Base-by-base conservation (phyloP, 352 stramenopile species). In the Globisporangium barbulae region DNA sequence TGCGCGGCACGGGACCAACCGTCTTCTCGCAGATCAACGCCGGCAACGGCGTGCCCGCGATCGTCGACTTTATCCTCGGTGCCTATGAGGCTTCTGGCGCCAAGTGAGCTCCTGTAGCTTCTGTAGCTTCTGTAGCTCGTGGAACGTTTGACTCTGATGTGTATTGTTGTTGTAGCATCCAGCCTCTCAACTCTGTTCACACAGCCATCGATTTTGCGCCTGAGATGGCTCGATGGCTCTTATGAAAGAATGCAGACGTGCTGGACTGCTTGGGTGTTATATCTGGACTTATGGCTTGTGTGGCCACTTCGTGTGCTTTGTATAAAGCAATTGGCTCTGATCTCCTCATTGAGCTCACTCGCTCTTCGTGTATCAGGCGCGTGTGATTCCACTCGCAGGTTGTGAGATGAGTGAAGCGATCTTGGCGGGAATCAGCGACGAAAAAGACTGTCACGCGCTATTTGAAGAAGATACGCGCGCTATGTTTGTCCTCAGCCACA, bases 11-110 rank as follows among this genome's bases (percentile, higher is more conserved):
- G 2, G 97, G 96, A 21, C 96, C 97, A 12, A 98, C 93, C 2
- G 78, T 99, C 13, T 98, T 99, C 75, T 89, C 94, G 57, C 96
- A 98, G 68, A 97, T 99, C 50, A 98, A 97, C 67, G 78, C 97
- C 53, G 86, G 87, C 63, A 79, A 82, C 19, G 91, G 91, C 31
- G 78, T 99, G 17, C 56, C 87, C 22, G 88, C 97, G 41, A 98
- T 99, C 68, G 78, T 97, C 64, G 61, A 86, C 31, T 76, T 94
- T 63, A 82, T 98, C 50, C n/a, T 82, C 39, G 35, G 33, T 21
- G 65, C 67, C 21, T 82, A 67, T 65, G 68, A 79, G 19, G 69
- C 69, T 5, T 75, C 57, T 17, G 66, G 73, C 19, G 63, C 71
- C 68, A 80, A 62, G 61, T 67, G 53, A 57, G 19, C 49, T 5